A percentile compares a stretch with the other conserved stretches of the same genome.
These are phyloP conservation scores for Paspalum vaginatum DNA, from an alignment of 176 grass and related monocot genomes.

Conservation along the genomic window DNA sequence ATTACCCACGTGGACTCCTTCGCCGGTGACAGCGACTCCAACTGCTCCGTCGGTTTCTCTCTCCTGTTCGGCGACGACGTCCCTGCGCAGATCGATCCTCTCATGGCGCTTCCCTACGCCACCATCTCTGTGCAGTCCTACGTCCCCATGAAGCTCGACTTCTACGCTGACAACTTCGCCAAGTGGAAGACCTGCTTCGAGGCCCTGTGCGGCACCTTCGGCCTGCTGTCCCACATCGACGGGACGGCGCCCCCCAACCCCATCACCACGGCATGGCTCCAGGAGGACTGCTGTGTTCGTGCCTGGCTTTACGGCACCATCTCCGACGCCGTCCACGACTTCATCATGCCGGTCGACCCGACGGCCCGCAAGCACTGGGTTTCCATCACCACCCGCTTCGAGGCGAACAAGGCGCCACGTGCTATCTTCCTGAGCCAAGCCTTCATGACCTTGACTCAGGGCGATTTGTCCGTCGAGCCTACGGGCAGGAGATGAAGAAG, in stretches of 20 bases:
- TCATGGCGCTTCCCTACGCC: neutral
- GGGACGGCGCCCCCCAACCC: too few species aligned
- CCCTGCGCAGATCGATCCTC: too few species aligned
- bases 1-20: too few species aligned
- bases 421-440: neutral
- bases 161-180: too few species aligned
- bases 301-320: neutral
- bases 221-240: neutral
- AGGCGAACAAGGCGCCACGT: too few species aligned
- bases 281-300: neutral
- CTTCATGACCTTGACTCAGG: neutral
- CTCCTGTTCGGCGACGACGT: neutral
- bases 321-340: neutral
- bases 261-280: neutral
- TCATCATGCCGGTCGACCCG: neutral
- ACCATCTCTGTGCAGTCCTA: neutral
- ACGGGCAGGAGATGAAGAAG: neutral
- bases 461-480: neutral
- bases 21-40: neutral
- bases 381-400: too few species aligned
- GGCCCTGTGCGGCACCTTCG: slow-evolving; percentile 7
- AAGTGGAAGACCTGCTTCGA: too few species aligned
- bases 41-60: neutral
- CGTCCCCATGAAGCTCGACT: too few species aligned
- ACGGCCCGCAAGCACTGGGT: too few species aligned